Conservation (phyloP, 2,329 filamentous ascomycete species). For the Chalaropsis ovoidea region DNA sequence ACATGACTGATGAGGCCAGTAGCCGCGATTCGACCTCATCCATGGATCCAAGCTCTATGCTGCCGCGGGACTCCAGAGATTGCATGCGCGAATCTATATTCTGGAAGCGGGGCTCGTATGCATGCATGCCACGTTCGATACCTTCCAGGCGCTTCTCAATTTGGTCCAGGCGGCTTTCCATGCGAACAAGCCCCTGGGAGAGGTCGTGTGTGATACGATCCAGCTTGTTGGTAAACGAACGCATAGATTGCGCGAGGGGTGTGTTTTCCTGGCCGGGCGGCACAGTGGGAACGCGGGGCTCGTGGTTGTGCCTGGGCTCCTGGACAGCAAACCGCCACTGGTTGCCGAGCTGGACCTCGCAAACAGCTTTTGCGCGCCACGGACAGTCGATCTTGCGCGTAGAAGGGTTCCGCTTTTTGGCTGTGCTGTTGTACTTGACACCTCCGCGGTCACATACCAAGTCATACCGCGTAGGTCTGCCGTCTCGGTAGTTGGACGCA, state of each 20-base stretch:
- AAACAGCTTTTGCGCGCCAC: conserved; percentile 54
- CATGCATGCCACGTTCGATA: conserved; percentile 39
- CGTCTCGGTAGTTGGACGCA: conserved; percentile 53
- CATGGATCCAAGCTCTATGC: conserved; percentile 34
- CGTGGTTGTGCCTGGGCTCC: conserved; percentile 51
- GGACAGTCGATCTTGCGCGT: conserved; percentile 56
- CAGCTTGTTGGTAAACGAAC: conserved; percentile 49
- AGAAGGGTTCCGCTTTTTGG: conserved; percentile 54
- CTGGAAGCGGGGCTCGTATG: conserved; percentile 39
- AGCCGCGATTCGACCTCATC: conserved; percentile 39
- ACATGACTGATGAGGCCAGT: conserved; percentile 30
- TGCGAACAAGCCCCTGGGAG: conserved; percentile 42
- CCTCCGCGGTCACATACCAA: conserved; percentile 53
- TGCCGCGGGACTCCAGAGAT: conserved; percentile 33
- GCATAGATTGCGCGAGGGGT: conserved; percentile 47
- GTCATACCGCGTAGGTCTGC: conserved; percentile 53
- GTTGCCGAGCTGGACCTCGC: conserved; percentile 51
- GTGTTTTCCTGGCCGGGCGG: conserved; percentile 48
- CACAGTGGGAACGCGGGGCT: conserved; percentile 46
- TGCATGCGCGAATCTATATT: conserved; percentile 37
- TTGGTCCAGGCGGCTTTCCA: conserved; percentile 42
- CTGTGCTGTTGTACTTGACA: conserved; percentile 55
- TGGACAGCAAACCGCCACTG: conserved; percentile 56
- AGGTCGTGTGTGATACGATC: conserved; percentile 50
- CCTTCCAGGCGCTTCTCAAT: conserved; percentile 48